These are phyloP conservation scores for Malus orientalis DNA, from an alignment of 306 rosid genomes.

Conservation along the genomic window DNA sequence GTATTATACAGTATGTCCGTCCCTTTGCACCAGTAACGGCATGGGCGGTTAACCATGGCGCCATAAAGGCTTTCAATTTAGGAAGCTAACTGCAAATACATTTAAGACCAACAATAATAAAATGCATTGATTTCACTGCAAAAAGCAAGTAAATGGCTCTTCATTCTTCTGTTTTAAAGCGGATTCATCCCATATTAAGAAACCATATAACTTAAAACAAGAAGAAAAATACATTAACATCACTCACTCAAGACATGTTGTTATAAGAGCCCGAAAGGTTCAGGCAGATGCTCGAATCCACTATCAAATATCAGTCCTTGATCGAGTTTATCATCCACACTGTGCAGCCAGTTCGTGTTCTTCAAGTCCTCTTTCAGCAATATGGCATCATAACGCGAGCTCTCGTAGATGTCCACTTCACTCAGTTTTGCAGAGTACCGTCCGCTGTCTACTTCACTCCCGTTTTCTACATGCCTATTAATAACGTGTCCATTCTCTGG, in stretches of 20 bases:
- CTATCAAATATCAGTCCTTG: slow-evolving; percentile 68
- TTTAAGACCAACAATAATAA: slow-evolving; percentile 18
- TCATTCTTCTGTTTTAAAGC: slow-evolving; percentile 37
- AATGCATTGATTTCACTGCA: slow-evolving; percentile 30
- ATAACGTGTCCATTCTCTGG: slow-evolving; percentile 35
- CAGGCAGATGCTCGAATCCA: slow-evolving; percentile 86
- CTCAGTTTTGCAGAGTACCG: slow-evolving; percentile 49
- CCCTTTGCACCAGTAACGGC: too few relatives aligned
- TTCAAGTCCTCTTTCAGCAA: slow-evolving; percentile 88
- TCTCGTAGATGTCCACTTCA: slow-evolving; percentile 77
- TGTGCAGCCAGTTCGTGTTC: slow-evolving; percentile 81
- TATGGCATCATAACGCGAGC: slow-evolving; percentile 85
- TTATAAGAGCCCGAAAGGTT: slow-evolving; percentile 83
- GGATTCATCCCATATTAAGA: slow-evolving; percentile 30
- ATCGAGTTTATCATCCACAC: slow-evolving; percentile 69
- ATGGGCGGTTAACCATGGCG: too few relatives aligned
- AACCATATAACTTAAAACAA: slow-evolving; percentile 27
- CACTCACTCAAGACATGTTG: slow-evolving; percentile 18
- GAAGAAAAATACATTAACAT: background rate
- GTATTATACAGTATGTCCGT: too few relatives aligned
- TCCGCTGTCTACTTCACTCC: slow-evolving; percentile 42
- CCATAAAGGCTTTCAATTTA: background rate
- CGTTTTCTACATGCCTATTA: slow-evolving; percentile 29
- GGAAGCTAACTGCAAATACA: background rate
- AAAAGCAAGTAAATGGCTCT: slow-evolving; percentile 24